Percentiles rank a stretch among this genome's conserved stretches.
These are phyloP conservation scores for Termitomyces sp. DNA, from an alignment of 768 basidiomycete species.

Conservation along the genomic window DNA sequence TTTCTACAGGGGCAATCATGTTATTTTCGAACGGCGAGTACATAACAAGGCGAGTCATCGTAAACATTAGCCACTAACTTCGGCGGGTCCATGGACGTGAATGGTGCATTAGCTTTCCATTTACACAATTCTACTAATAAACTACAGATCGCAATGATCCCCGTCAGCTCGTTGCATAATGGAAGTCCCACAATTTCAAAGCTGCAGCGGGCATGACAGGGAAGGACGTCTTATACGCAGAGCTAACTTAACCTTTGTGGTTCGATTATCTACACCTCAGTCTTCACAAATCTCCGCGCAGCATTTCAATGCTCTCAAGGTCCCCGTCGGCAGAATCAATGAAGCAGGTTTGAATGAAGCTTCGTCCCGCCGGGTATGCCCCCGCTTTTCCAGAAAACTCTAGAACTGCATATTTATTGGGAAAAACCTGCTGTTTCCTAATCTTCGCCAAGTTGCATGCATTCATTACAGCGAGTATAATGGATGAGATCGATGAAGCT, in stretches of 20 bases:
- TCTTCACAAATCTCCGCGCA: neutral
- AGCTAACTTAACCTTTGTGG: neutral
- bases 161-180: neutral
- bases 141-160: constrained; percentile 1
- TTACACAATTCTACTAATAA: neutral
- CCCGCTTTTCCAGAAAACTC: neutral
- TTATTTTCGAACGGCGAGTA: neutral
- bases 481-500: neutral
- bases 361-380: neutral
- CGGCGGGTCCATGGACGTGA: neutral
- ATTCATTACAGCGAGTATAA: no score
- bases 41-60: neutral
- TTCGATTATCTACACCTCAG: neutral
- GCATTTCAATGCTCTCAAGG: neutral
- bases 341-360: neutral
- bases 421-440: neutral
- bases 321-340: neutral
- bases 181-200: neutral
- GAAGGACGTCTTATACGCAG: neutral
- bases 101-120: neutral
- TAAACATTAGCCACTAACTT: neutral
- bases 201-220: neutral
- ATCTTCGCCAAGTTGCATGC: neutral
- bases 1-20: neutral
- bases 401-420: neutral